Evolutionary conservation across 2,329 filamentous ascomycete genomes (phyloP), one percentile per base, ranked within the genome.

Genomic region (Alternaria novae-zelandiae): DNA sequence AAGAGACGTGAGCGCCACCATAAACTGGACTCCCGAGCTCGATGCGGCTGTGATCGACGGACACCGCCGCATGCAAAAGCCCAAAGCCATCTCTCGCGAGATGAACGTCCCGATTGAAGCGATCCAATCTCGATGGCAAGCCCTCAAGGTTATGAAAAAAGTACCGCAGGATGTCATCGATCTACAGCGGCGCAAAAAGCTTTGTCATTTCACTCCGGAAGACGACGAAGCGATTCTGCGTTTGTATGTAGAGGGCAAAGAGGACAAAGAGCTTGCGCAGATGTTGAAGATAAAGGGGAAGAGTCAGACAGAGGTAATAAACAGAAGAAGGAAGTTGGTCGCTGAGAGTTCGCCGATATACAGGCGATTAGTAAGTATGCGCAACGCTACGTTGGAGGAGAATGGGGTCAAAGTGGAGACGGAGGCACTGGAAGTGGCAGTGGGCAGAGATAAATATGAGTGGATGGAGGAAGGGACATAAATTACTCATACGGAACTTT

Each of bases 171-270:
- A 59, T 11, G 63, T 65, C 0, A 25, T 65, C 9, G 54, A 43
- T 6, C 30, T 56, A 17, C 51, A 30, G 32, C 43, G 36, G 21
- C 47, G 50, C n/a, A 63, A 59, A 32, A 26, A 9, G 3, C 15
- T 57, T 15, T 57, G 54, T 0, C 2, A 20, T 2, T 68, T 59
- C 36, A 57, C 26, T 6, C 50, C 57, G 10, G 11, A 61, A n/a
- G 59, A 68, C 11, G 65, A 66, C 21, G 54, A 59, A 20, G 23
- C 12, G 4, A 62, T 68, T n/a, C 10, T 68, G 8, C 50, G 15
- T 17, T 15, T 55, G 2, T 66, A 58, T 47, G 43, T 60, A 9
- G 30, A 56, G 7, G 50, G 51, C 21, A 17, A 43, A 7, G 58
- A 66, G 11, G 30, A 62, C 7, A 49, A 60, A 8, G 41, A 50